Percentiles rank a stretch among this genome's conserved stretches.
Conservation (phyloP, 257 asterid genomes). For the Echium plantagineum region DNA sequence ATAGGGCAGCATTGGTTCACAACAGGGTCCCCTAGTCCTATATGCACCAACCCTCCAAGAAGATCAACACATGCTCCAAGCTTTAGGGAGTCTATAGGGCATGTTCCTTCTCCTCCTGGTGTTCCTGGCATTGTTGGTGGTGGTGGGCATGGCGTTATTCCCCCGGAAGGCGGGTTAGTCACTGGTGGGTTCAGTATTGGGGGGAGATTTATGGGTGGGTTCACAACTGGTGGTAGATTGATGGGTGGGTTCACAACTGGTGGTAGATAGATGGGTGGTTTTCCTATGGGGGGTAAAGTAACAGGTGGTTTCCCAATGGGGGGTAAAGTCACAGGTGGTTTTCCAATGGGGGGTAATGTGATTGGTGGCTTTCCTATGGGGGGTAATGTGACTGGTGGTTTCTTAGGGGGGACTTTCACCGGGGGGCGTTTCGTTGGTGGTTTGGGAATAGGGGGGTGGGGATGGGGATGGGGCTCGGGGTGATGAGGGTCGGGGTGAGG, state of each 20-base stretch:
- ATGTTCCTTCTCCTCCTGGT: slow-evolving; percentile 21
- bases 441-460: slow-evolving; percentile 12
- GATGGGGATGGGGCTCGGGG: too few species aligned
- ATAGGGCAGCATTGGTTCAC: slow-evolving; percentile 34
- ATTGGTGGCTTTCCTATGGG: slow-evolving; percentile 13
- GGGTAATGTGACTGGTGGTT: slow-evolving; percentile 13
- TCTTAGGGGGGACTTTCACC: background rate
- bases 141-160: slow-evolving; percentile 16
- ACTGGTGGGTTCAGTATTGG: slow-evolving; percentile 13
- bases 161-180: slow-evolving; percentile 12
- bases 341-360: background rate
- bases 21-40: slow-evolving; percentile 41
- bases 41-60: slow-evolving; percentile 40
- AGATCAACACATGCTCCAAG: slow-evolving; percentile 19
- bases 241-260: slow-evolving; percentile 12
- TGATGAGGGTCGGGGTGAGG: too few species aligned
- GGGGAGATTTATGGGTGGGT: background rate
- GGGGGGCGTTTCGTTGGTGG: slow-evolving; percentile 16
- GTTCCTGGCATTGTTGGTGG: slow-evolving; percentile 3
- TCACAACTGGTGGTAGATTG: too few species aligned
- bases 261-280: slow-evolving; percentile 13
- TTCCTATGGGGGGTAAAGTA: background rate
- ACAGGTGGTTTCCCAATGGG: slow-evolving; percentile 12
- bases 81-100: slow-evolving; percentile 50
- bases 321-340: slow-evolving; percentile 14